Conservation (phyloP, 148 eudicot species). For the Limonium bicolor region DNA sequence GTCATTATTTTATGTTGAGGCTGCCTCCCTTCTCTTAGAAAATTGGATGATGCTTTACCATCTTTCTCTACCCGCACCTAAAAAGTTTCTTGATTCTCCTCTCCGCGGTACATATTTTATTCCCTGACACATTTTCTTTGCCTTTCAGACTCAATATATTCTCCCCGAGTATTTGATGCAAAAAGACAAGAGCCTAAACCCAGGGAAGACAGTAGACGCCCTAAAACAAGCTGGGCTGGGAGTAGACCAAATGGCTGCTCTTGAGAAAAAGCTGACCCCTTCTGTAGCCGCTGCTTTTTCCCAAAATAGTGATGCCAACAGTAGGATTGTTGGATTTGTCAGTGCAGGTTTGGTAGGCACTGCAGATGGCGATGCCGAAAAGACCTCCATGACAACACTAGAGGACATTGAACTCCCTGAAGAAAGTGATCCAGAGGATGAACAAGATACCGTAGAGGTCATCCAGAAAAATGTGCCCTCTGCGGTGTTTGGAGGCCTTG, state of each 20-base stretch:
- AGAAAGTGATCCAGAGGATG: conserved; percentile 28
- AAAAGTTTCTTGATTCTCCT: too few species aligned
- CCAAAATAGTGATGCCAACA: conserved; percentile 20
- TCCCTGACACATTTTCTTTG: neutral
- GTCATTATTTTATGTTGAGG: neutral
- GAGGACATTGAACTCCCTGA: conserved; percentile 85
- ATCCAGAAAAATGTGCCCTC: conserved; percentile 59
- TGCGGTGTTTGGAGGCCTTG: conserved; percentile 80
- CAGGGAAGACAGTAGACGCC: conserved; percentile 44
- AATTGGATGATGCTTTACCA: neutral
- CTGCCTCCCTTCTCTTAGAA: neutral
- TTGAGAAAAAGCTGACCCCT: conserved; percentile 58
- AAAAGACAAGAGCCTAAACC: conserved; percentile 38
- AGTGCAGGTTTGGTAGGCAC: conserved; percentile 58
- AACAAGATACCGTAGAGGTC: conserved; percentile 51
- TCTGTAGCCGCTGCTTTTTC: conserved; percentile 10
- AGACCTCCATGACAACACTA: conserved; percentile 24
- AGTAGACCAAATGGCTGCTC: conserved; percentile 79
- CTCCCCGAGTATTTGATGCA: conserved; percentile 79
- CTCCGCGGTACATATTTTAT: too few species aligned
- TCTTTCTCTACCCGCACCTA: too few species aligned
- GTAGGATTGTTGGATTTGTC: conserved; percentile 48
- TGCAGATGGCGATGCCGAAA: conserved; percentile 10
- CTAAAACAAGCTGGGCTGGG: conserved; percentile 42
- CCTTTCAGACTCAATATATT: conserved; percentile 56